Evolutionary conservation across 2,329 filamentous ascomycete species (phyloP), one percentile per base, ranked within the genome.

Genomic region (Dichotomopilus funicola): DNA sequence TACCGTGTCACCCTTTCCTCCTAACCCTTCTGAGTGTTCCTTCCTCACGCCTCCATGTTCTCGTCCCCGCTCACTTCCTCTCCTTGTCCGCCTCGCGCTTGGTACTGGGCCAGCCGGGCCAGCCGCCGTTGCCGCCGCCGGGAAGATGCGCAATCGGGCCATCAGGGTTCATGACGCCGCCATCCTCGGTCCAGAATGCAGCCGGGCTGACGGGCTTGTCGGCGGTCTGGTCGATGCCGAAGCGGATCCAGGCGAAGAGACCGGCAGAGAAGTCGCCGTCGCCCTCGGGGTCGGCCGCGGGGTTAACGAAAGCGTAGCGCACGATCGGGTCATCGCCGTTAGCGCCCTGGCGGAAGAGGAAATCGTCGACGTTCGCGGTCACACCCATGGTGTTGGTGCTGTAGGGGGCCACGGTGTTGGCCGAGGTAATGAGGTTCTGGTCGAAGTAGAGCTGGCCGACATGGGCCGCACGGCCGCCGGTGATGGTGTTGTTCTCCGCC

Each of bases 361-460:
- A 64, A 59, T 68, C 65, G 58, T 57, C 60, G 11, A 56, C 52
- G 59, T 67, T 68, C 11, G 47, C 55, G 12, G 53, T 57, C 19
- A 67, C 48, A 40, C 44, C 46, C 60, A 64, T 61, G 38, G 52
- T 61, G 61, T 67, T 67, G 52, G 42, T 60, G 57, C 55, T 65
- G 58, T 68, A 68, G 1, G 66, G 66, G 5, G 60, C 36, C 19
- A 62, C 27, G 47, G 59, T 58, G 43, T 67, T 62, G 9, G 57
- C 61, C 4, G 49, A 51, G 33, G 59, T 56, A 45, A 66, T 59
- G 27, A 68, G 63, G 5, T 52, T 31, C 57, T 67, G 65, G 59
- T 68, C 66, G 34, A 66, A 68, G 60, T 67, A 67, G 19, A 64
- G 54, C 58, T 67, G 66, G 19, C 66, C 66, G 38, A 68, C 54